A percentile compares a stretch with the other conserved stretches of the same genome.
Conservation (phyloP, 2,329 filamentous ascomycete genomes). For the Paracamarosporium sp. region DNA sequence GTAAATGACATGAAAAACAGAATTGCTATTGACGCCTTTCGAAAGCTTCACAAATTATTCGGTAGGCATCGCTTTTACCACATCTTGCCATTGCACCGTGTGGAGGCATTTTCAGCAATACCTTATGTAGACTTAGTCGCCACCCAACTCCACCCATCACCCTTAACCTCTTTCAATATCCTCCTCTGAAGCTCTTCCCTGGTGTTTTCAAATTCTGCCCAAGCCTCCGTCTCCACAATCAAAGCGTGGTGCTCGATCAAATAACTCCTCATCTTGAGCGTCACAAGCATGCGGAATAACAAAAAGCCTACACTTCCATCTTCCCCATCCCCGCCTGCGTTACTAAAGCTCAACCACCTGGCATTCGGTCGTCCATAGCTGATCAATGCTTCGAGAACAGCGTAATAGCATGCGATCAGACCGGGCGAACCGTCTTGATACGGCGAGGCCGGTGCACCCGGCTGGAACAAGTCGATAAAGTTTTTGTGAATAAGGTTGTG, state of each 20-base stretch:
- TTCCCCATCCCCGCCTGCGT: slow-evolving; percentile 10
- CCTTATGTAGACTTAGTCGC: neutral
- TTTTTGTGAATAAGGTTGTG: slow-evolving; percentile 4
- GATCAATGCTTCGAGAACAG: slow-evolving; percentile 15
- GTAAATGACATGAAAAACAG: too few species aligned
- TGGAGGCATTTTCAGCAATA: neutral
- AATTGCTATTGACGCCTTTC: too few species aligned
- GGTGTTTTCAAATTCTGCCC: slow-evolving; percentile 21
- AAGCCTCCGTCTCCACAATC: slow-evolving; percentile 20
- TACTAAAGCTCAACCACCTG: slow-evolving; percentile 22
- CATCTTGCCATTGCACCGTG: neutral
- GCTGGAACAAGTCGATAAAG: slow-evolving; percentile 12
- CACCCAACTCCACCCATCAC: neutral
- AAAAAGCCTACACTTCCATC: slow-evolving; percentile 2
- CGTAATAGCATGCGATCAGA: slow-evolving; percentile 17
- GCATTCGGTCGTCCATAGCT: slow-evolving; percentile 10
- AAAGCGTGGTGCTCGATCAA: slow-evolving; percentile 14
- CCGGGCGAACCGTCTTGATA: slow-evolving; percentile 19
- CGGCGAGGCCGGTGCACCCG: neutral
- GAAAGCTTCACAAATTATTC: too few species aligned
- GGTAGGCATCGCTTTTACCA: too few species aligned
- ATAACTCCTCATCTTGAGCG: slow-evolving; percentile 27
- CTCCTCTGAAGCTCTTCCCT: slow-evolving; percentile 11
- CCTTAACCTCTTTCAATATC: slow-evolving; percentile 17
- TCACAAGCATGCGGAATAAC: slow-evolving; percentile 25